These are phyloP conservation scores for Oxyria digyna DNA, from an alignment of 148 eudicot genomes.

Conservation along the genomic window DNA sequence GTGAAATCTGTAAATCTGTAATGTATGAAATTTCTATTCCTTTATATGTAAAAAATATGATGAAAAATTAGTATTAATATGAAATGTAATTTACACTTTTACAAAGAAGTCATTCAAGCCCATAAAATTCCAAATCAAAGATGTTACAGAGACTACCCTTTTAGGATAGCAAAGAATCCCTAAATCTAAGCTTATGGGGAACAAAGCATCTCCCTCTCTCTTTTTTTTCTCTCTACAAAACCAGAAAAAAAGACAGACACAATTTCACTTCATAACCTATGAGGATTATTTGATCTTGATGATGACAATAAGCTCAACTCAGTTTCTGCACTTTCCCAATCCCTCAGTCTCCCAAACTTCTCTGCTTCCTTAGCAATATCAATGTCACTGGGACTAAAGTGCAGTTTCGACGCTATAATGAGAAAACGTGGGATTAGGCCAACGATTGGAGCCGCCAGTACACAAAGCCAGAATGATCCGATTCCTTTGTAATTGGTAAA, in stretches of 20 bases:
- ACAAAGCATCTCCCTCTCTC: background rate
- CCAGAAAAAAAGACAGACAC: background rate
- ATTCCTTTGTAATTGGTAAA: slow-evolving; percentile 10
- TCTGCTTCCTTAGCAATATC: slow-evolving; percentile 90
- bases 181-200: background rate
- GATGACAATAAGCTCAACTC: slow-evolving; percentile 59
- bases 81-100: background rate
- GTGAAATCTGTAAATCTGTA: background rate
- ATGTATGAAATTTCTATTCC: too few relatives aligned
- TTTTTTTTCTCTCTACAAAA: background rate
- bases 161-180: slow-evolving; percentile 1
- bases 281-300: slow-evolving; percentile 15
- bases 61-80: background rate
- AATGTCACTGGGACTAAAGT: slow-evolving; percentile 46
- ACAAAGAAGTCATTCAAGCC: background rate
- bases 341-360: slow-evolving; percentile 35
- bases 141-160: background rate
- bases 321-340: slow-evolving; percentile 24
- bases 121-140: background rate
- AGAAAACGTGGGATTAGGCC: slow-evolving; percentile 78
- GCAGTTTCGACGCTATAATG: slow-evolving; percentile 34
- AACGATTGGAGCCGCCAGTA: slow-evolving; percentile 44
- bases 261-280: background rate
- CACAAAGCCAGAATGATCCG: slow-evolving; percentile 57
- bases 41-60: background rate